phyloP scores from a whole-genome alignment of 495 filamentous ascomycete species.

The Neurospora terricola region DNA sequence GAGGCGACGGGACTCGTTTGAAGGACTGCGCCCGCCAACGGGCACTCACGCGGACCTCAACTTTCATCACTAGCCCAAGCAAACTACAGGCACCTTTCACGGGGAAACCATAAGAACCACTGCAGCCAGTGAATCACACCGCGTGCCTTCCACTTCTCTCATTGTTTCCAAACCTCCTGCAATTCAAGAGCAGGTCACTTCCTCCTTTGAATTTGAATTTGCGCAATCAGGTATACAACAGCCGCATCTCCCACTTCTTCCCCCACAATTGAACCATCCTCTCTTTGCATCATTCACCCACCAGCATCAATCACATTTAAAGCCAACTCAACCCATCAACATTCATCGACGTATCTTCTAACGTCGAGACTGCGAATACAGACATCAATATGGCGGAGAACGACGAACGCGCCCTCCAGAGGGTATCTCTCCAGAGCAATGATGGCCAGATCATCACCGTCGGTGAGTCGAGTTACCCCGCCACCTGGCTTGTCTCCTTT shows the following conservation, averaged over 20 bases:
- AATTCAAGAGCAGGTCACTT: neutral
- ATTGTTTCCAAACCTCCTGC: neutral
- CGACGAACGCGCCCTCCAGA: slow-evolving; percentile 5
- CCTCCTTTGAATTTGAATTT: neutral
- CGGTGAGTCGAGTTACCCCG: slow-evolving; percentile 5
- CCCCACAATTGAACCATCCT: neutral
- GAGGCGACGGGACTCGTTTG: neutral
- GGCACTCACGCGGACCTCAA: neutral
- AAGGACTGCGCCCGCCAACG: neutral
- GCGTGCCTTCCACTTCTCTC: neutral
- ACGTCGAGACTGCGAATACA: neutral
- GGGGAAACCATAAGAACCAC: neutral
- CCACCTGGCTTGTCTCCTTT: neutral
- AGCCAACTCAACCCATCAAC: slow-evolving; percentile 3
- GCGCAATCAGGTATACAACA: neutral
- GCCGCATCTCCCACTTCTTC: neutral
- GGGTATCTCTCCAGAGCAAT: slow-evolving; percentile 13
- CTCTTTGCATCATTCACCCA: neutral
- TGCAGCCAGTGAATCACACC: neutral
- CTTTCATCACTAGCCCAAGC: neutral
- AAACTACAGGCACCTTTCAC: neutral
- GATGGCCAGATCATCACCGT: slow-evolving; percentile 10
- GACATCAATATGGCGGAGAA: slow-evolving; percentile 8
- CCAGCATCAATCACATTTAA: neutral
- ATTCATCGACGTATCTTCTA: neutral